Base-by-base conservation (phyloP, 306 rosid species). In the Rosa multiflora region DNA sequence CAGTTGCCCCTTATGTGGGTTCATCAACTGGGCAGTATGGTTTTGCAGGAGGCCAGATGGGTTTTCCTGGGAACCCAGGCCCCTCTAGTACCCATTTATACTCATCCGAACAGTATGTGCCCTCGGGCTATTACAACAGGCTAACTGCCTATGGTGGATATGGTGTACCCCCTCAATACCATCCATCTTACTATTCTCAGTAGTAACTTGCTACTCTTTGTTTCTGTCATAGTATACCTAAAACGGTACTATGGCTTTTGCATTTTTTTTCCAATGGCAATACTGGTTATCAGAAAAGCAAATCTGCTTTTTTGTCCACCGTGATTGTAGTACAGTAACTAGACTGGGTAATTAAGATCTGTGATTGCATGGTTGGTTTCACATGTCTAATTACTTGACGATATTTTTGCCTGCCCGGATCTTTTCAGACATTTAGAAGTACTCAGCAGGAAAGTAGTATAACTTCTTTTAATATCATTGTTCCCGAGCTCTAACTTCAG, bases 21-120 rank as follows among this genome's bases (percentile, higher is more conserved):
- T 55, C 94, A 74, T 81, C 88, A 72, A 77, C 87, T 74, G 83
- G 91, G 79, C 78, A 76, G 74, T 89, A 88, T 75, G 88, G 88
- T 82, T 74, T 79, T 76, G 84, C 83, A 44, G 86, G 87, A 86
- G 83, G 80, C 73, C 87, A 83, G 69, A 77, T 76, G 81, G 88
- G 88, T 80, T 85, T 83, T 75, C 69, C 83, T 81, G 88, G 82
- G 72, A 84, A 88, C 80, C 86, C 88, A 23, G 74, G 73, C 78
- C 76, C 79, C 68, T 70, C 83, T 79, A 82, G 83, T 82, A 85
- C 91, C 88, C 89, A 81, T 79, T 67, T 74, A 81, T 81, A 78
- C 85, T 70, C 86, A 32, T 77, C 86, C 26, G 87, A 86, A 74
- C 84, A 83, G 47, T 80, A 83, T 68, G 76, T 72, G 51, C 88